Evolutionary conservation across 352 stramenopile genomes (phyloP).

Genomic region (Pythium coloratum): DNA sequence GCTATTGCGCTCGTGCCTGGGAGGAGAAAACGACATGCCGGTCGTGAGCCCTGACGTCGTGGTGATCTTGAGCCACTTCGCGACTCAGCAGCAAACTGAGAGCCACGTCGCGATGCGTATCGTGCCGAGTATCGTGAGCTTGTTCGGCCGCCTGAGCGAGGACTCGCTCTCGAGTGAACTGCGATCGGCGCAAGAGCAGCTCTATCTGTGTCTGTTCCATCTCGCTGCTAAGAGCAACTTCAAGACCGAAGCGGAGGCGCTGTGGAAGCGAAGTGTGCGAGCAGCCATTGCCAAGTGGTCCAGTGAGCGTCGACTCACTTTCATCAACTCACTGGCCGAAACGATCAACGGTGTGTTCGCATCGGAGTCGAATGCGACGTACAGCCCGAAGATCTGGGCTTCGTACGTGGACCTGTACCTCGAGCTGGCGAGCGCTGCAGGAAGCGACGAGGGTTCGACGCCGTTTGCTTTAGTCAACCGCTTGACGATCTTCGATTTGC

Average conservation of each 20-base stretch:
- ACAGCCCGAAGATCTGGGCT: constrained; percentile 26
- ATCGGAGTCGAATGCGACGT: neutral
- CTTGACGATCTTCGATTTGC: constrained; percentile 24
- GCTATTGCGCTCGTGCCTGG: constrained; percentile 57
- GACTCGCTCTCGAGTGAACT: constrained; percentile 47
- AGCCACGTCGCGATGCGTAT: constrained; percentile 53
- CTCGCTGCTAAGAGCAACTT: constrained; percentile 53
- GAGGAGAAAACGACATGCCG: constrained; percentile 38
- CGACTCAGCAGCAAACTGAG: constrained; percentile 50
- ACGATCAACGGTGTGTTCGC: constrained; percentile 45
- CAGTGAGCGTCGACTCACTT: constrained; percentile 26
- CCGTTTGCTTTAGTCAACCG: constrained; percentile 30
- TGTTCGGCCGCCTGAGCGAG: constrained; percentile 49
- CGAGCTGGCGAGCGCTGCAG: constrained; percentile 5
- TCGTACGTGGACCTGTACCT: constrained; percentile 28
- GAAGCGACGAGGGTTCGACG: constrained; percentile 5
- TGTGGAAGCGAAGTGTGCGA: constrained; percentile 51
- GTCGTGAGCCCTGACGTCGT: constrained; percentile 69
- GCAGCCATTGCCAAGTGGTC: constrained; percentile 46
- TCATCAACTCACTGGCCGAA: constrained; percentile 50
- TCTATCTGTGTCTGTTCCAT: constrained; percentile 64
- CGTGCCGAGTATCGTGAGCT: constrained; percentile 50
- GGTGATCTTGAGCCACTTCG: constrained; percentile 73
- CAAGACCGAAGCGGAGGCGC: constrained; percentile 39
- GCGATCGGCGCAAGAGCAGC: constrained; percentile 47